Conservation (phyloP, 208 protist species). For the Leishmania braziliensis region DNA sequence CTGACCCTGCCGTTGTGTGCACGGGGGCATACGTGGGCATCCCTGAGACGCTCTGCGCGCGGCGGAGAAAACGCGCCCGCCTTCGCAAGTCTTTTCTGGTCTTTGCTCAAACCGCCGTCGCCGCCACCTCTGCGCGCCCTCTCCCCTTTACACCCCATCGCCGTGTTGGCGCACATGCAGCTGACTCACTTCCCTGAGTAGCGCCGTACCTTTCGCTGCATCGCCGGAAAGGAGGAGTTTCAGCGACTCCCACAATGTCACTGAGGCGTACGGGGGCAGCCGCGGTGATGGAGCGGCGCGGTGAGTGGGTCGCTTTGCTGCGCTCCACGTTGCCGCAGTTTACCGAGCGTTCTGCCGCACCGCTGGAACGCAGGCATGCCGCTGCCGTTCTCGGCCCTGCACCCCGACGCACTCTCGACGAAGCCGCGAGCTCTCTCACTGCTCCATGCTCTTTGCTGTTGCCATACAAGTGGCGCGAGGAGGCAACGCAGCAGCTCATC, state of each 20-base stretch:
- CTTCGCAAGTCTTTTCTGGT: neutral
- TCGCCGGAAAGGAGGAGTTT: neutral
- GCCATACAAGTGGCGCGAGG: slow-evolving; percentile 27
- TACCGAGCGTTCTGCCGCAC: slow-evolving; percentile 1
- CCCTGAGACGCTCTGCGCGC: neutral
- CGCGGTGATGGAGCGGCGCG: slow-evolving; percentile 21
- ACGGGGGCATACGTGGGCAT: neutral
- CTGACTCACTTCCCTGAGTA: neutral
- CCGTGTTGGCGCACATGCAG: neutral
- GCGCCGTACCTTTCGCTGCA: neutral
- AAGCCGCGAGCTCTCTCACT: slow-evolving; percentile 1
- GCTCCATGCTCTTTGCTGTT: slow-evolving; percentile 21
- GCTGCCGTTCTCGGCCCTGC: slow-evolving; percentile 11
- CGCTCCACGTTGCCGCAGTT: slow-evolving; percentile 18
- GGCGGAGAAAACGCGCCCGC: neutral
- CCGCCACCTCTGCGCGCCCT: neutral
- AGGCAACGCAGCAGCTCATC: slow-evolving; percentile 31
- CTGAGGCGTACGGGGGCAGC: neutral
- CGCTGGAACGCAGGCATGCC: slow-evolving; percentile 3
- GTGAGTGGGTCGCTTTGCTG: slow-evolving; percentile 24
- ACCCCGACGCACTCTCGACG: slow-evolving; percentile 14
- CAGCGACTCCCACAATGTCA: neutral
- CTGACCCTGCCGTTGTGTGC: neutral
- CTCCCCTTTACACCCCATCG: neutral
- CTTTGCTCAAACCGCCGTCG: neutral